phyloP scores from a whole-genome alignment of 2,329 filamentous ascomycete species.

The Scleromitrula shiraiana region DNA sequence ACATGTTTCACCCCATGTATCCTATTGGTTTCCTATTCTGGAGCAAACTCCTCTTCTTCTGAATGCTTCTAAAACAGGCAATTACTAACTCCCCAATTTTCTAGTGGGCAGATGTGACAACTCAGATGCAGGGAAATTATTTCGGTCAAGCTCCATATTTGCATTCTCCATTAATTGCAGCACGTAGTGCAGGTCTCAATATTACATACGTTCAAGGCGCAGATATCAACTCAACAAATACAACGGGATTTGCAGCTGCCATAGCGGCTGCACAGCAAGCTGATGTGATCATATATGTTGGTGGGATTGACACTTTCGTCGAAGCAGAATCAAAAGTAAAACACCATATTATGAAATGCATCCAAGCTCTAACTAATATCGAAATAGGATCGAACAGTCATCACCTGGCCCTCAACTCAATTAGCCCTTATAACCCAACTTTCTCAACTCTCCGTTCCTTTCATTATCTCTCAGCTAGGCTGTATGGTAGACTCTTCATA shows the following conservation, averaged over 20 bases:
- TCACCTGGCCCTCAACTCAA: slow-evolving; percentile 45
- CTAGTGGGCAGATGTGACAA: slow-evolving; percentile 18
- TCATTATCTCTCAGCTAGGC: slow-evolving; percentile 45
- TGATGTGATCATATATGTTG: slow-evolving; percentile 46
- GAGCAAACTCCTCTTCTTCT: background rate
- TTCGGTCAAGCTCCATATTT: slow-evolving; percentile 18
- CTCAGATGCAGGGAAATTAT: slow-evolving; percentile 24
- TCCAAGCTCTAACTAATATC: no score
- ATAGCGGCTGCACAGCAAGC: slow-evolving; percentile 19
- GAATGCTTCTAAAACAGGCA: background rate
- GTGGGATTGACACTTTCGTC: slow-evolving; percentile 45
- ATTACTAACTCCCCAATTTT: no score
- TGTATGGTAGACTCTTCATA: slow-evolving; percentile 44
- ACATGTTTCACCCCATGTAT: no score
- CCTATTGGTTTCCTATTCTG: no score
- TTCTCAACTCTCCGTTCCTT: slow-evolving; percentile 38
- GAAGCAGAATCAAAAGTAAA: slow-evolving; percentile 44
- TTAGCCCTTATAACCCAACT: slow-evolving; percentile 42
- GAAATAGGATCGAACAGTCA: slow-evolving; percentile 40
- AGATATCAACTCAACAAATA: background rate
- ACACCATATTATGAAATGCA: no score
- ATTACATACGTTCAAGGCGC: slow-evolving; percentile 33
- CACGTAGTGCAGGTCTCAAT: slow-evolving; percentile 29
- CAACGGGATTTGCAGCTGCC: background rate
- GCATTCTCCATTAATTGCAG: slow-evolving; percentile 35